Evolutionary conservation across 2,329 filamentous ascomycete genomes (phyloP).

Genomic region (Monilinia fructigena): DNA sequence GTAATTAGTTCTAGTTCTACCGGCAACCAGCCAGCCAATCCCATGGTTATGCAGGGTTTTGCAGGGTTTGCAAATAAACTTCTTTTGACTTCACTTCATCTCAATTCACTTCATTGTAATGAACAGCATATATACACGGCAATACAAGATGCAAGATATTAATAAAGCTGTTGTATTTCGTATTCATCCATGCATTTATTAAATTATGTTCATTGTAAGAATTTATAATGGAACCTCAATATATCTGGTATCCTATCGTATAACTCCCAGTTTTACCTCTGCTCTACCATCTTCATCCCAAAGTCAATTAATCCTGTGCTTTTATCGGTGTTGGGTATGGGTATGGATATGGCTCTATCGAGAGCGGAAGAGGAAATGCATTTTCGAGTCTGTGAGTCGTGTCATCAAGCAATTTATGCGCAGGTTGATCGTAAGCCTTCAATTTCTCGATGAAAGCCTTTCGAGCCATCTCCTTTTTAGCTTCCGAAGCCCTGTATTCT

Average conservation of each 20-base stretch:
- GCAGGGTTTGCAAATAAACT: not conserved
- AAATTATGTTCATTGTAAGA: not conserved
- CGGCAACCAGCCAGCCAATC: conserved; percentile 9
- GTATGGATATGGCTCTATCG: not conserved
- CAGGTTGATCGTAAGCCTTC: conserved; percentile 13
- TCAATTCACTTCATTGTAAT: not conserved
- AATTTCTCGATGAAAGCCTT: conserved; percentile 23
- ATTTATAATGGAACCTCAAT: no score
- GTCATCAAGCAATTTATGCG: conserved; percentile 3
- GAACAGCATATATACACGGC: not conserved
- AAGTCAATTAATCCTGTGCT: not conserved
- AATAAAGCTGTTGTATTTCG: not conserved
- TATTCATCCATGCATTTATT: not conserved
- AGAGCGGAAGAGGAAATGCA: conserved; percentile 15
- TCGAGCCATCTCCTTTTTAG: conserved; percentile 22
- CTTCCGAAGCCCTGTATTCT: conserved; percentile 27
- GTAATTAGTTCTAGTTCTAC: no score
- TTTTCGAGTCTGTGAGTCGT: conserved; percentile 18
- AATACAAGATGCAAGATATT: not conserved
- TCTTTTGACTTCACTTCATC: not conserved
- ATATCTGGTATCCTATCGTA: not conserved
- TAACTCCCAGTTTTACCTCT: not conserved
- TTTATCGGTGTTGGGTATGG: not conserved
- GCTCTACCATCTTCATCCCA: not conserved
- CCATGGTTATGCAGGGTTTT: not conserved